Percentiles rank a stretch among this genome's conserved stretches.
Conservation (phyloP, 345 rosid genomes). For the Boechera divaricarpa region DNA sequence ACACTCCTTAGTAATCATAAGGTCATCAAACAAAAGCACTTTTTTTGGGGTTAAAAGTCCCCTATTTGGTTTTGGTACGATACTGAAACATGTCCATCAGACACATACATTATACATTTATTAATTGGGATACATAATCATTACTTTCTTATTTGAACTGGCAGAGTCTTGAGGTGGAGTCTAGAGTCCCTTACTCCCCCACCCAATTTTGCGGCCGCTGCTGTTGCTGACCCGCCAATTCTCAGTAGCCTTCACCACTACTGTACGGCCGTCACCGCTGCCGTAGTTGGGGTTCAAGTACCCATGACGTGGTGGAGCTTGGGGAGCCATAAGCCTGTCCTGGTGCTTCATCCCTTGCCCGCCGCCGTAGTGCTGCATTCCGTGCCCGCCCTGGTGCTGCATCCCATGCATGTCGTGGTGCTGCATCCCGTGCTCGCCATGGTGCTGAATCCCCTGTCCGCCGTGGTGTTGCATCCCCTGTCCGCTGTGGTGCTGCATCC, state of each 20-base stretch:
- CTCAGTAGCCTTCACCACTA: conserved; percentile 27
- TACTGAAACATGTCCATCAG: conserved; percentile 37
- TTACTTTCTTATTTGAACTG: conserved; percentile 29
- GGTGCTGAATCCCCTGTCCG: background rate
- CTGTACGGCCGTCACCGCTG: conserved; percentile 3
- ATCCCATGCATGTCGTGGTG: background rate
- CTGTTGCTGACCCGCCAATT: conserved; percentile 11
- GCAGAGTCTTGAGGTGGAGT: background rate
- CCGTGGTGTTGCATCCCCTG: background rate
- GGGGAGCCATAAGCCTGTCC: conserved; percentile 33
- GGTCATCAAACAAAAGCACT: conserved; percentile 14
- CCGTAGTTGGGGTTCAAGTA: conserved; percentile 27
- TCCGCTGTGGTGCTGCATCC: background rate
- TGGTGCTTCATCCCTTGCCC: conserved; percentile 27
- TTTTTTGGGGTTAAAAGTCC: background rate
- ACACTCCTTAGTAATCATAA: conserved; percentile 1
- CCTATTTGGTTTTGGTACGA: background rate
- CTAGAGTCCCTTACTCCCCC: conserved; percentile 38
- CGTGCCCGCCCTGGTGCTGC: background rate
- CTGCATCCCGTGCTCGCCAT: background rate
- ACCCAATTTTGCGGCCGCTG: conserved; percentile 15
- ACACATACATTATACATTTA: conserved; percentile 3
- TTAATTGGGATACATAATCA: conserved; percentile 25
- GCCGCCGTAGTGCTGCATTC: background rate
- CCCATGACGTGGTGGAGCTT: conserved; percentile 18